phyloP scores from a whole-genome alignment of 306 rosid species.

The Cicer judaicum region DNA sequence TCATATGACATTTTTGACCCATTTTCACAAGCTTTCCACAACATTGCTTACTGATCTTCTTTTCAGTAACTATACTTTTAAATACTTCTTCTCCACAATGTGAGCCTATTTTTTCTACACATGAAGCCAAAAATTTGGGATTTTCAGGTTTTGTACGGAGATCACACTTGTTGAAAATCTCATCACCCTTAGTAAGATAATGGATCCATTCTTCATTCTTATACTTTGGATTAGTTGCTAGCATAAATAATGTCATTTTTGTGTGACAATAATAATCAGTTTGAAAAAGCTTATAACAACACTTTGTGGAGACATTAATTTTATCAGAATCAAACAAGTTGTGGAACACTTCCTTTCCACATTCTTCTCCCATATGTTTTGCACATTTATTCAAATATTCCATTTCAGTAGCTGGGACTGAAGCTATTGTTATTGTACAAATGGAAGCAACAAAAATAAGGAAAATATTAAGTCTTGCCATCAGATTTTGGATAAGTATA shows the following conservation, averaged over 20 bases:
- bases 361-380: background rate
- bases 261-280: constrained; percentile 14
- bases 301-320: background rate
- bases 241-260: background rate
- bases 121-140: background rate
- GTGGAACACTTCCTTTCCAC: background rate
- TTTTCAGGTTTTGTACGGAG: background rate
- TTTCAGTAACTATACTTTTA: background rate
- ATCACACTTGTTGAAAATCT: constrained; percentile 29
- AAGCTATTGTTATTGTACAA: background rate
- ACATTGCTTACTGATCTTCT: background rate
- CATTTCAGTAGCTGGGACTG: too few species aligned
- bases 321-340: background rate
- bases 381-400: background rate
- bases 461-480: constrained; percentile 3
- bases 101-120: background rate
- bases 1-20: constrained; percentile 28
- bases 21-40: constrained; percentile 27
- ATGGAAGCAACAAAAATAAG: constrained; percentile 17
- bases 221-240: background rate
- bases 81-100: background rate
- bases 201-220: background rate
- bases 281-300: constrained; percentile 19
- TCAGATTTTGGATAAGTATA: background rate
- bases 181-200: background rate